Evolutionary conservation across 306 rosid species (phyloP), one percentile per base, ranked within the genome.

Genomic region (Glycine soja): DNA sequence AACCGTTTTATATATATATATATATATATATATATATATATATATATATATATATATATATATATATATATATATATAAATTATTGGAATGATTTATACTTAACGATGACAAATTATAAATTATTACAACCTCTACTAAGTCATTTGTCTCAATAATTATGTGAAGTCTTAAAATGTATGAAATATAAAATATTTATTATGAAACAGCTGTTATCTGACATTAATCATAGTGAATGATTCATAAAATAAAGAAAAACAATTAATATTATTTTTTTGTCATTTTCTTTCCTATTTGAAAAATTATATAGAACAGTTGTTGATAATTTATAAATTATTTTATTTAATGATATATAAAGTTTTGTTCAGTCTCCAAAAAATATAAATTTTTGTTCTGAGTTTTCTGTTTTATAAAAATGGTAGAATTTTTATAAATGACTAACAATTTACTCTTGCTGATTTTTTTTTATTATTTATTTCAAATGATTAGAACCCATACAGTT

Each of bases 211-310:
- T 5, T 15, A 7, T 56, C 12, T 56, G 62, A 56, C 62, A 15
- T 56, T 56, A 56, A 56, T 56, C 62, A 56, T 56, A 16, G 62
- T 15, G 32, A 56, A 56, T 56, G 62, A 56, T 56, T 56, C 62
- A 15, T 16, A 56, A 16, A 15, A 56, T 54, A 14, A 14, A 38
- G 4, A 38, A 19, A 19, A 19, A 19, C 24, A 19, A n/a, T n/a
- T 53, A n/a, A n/a, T n/a, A 53, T 56, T 15, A 56, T 19, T 19
- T 19, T 53, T 53, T 53, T 53, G 58, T 53, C 58, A n/a, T 14
- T 53, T 52, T 14, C 8, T n/a, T 53, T 4, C 8, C 3, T 51
- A 2, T 9, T 10, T 11, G 54, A 0, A 3, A 12, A 11, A 50
- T 3, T 50, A 50, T 11, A 10, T 11, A 50, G 54, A 50, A 50